phyloP scores from a whole-genome alignment of 139 green algal species.

The Tetratostichococcus sp. region DNA sequence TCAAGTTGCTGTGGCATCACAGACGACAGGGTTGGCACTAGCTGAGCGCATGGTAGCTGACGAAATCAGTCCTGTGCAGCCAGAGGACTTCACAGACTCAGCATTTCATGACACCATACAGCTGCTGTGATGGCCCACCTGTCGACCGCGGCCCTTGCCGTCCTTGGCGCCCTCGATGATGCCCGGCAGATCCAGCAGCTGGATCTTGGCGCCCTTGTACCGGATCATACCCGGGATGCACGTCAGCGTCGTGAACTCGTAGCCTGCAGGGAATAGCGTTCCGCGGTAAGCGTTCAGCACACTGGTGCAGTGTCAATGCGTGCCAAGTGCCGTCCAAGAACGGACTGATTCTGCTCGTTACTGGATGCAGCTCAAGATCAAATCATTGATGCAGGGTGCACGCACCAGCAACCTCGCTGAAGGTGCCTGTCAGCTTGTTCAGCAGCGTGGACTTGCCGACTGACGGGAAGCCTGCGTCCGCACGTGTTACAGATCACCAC shows the following conservation, averaged over 20 bases:
- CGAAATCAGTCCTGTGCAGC: no score
- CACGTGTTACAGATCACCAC: no score
- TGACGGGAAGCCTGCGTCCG: constrained; percentile 91
- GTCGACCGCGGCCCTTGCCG: constrained; percentile 83
- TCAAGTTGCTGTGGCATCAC: no score
- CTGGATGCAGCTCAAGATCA: not conserved
- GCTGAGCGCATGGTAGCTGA: no score
- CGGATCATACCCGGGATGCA: constrained; percentile 92
- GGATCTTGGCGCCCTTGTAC: constrained; percentile 83
- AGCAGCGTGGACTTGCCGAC: constrained; percentile 98
- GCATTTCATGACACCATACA: no score
- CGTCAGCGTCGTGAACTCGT: constrained; percentile 99
- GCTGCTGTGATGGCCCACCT: constrained; percentile 52
- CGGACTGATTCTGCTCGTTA: no score
- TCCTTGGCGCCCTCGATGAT: constrained; percentile 99
- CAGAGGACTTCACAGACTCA: no score
- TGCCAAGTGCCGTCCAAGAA: no score
- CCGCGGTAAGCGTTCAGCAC: no score
- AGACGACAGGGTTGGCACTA: no score
- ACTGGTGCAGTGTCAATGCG: no score
- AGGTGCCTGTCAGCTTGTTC: constrained; percentile 96
- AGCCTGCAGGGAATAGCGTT: constrained; percentile 44
- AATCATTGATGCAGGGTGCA: not conserved
- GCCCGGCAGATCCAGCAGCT: constrained; percentile 95
- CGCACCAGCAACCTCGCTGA: constrained; percentile 77